These are phyloP conservation scores for Sporisorium exsertum DNA, from an alignment of 1,284 basidiomycete species.

Conservation along the genomic window DNA sequence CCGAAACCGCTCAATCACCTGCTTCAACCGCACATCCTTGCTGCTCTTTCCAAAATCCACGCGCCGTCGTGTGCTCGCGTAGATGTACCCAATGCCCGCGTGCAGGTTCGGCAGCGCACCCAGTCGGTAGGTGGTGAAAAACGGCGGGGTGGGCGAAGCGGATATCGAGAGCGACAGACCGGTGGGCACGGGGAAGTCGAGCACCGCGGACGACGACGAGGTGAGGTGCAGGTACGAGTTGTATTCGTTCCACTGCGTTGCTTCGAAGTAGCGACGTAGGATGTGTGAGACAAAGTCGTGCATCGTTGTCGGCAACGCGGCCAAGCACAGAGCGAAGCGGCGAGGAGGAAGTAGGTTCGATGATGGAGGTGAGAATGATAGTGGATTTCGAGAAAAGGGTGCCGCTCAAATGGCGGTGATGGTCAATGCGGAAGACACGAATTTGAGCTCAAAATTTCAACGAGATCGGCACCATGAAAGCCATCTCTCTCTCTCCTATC, in stretches of 20 bases:
- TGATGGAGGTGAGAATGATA: constrained; percentile 3
- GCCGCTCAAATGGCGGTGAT: neutral
- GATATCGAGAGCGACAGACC: constrained; percentile 85
- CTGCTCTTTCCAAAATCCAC: constrained; percentile 42
- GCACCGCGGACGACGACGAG: constrained; percentile 78
- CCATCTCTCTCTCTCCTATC: neutral
- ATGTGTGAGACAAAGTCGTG: constrained; percentile 76
- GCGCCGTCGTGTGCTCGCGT: constrained; percentile 75
- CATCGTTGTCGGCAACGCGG: constrained; percentile 36
- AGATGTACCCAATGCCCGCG: constrained; percentile 93
- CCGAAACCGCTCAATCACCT: constrained; percentile 78
- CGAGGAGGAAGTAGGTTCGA: no score
- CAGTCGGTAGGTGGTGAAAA: constrained; percentile 92
- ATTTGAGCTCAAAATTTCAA: neutral
- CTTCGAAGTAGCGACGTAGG: constrained; percentile 85
- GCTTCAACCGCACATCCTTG: constrained; percentile 81
- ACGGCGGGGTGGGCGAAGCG: constrained; percentile 82
- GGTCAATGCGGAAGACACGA: constrained; percentile 8
- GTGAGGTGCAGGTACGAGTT: constrained; percentile 92
- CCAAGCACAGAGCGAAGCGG: no score
- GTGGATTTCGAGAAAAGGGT: constrained; percentile 5
- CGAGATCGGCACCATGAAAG: no score
- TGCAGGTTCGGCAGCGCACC: constrained; percentile 89
- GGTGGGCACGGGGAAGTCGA: constrained; percentile 84
- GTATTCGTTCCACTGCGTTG: constrained; percentile 95